Evolutionary conservation across 371 early-diverging fungal genomes (phyloP), one percentile per base, ranked within the genome.

Genomic region (Rhizopus microsporus): DNA sequence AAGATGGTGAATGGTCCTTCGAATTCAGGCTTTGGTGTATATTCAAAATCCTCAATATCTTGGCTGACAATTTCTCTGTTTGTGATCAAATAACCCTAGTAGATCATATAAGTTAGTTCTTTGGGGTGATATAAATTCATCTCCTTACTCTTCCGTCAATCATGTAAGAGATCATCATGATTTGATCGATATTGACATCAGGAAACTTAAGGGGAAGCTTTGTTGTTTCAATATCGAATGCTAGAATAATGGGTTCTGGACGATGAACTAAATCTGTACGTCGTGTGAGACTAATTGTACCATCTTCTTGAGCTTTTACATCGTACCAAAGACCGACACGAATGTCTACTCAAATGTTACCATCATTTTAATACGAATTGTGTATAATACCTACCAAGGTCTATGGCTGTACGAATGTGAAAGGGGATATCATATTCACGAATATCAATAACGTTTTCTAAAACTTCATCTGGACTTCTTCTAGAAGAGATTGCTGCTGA

Each of bases 101-200:
- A 50, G 44, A 44, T 44, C 9, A 7, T 44, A 7, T 44, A 9
- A 44, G 12, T 33, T 5, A 37, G 16, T 1, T 15, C 29, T 13
- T 37, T 13, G 38, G 10, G 13, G 7, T 13, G 2, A 37, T 10
- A 37, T 10, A 37, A 37, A 13, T 16, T 12, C 7, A n/a, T 12
- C 5, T 31, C 34, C 58, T 51, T 82, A 92, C 92, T 76, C 90
- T 89, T 9, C 95, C 96, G 57, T 97, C 96, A 58, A 97, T 89
- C 97, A 99, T 97, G 69, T 99, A 96, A 10, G 99, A 99, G 72
- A 99, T 99, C 99, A 99, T 99, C 97, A 99, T 99, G 62, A 99
- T 93, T 33, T 86, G 78, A 74, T 99, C 99, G 37, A 87, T 87
- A 0, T 84, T 63, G 0, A 98, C 82, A 70, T 97, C 98, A 7